Evolutionary conservation across 352 stramenopile species (phyloP).

Genomic region (Plasmopara viticola): DNA sequence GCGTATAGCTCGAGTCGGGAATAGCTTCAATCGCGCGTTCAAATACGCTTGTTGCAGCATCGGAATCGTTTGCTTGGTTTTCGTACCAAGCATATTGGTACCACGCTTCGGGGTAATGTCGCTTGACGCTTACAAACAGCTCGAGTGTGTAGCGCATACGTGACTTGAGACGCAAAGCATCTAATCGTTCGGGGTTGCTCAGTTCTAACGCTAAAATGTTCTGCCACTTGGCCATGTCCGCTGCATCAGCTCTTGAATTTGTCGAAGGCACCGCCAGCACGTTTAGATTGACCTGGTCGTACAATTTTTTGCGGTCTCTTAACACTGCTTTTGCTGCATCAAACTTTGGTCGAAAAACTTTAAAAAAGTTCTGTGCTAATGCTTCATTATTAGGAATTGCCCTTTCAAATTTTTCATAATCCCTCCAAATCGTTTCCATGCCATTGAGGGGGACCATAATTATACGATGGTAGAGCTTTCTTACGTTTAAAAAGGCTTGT

Average conservation of each 20-base stretch:
- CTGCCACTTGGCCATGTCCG: slow-evolving; percentile 70
- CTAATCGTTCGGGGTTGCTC: slow-evolving; percentile 72
- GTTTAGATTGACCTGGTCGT: slow-evolving; percentile 67
- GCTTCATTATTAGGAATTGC: slow-evolving; percentile 85
- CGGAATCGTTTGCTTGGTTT: slow-evolving; percentile 63
- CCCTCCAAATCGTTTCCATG: slow-evolving; percentile 80
- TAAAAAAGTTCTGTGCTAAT: slow-evolving; percentile 84
- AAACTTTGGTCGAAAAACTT: slow-evolving; percentile 81
- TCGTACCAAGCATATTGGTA: slow-evolving; percentile 84
- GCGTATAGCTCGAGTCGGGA: slow-evolving; percentile 71
- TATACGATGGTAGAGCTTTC: slow-evolving; percentile 82
- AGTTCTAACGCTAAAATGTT: slow-evolving; percentile 75
- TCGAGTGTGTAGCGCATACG: slow-evolving; percentile 83
- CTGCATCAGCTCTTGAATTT: slow-evolving; percentile 27
- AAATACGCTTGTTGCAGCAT: slow-evolving; percentile 60
- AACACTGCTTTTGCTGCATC: slow-evolving; percentile 72
- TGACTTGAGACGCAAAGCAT: slow-evolving; percentile 69
- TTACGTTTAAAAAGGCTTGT: slow-evolving; percentile 67
- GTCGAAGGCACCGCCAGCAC: slow-evolving; percentile 50
- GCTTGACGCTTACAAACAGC: slow-evolving; percentile 69
- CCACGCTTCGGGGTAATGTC: slow-evolving; percentile 76
- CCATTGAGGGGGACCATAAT: slow-evolving; percentile 66
- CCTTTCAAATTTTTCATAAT: slow-evolving; percentile 87
- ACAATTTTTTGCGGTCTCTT: slow-evolving; percentile 80
- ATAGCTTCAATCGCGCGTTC: slow-evolving; percentile 71